Evolutionary conservation across 108 stramenopile species (phyloP).

Genomic region (Epithemia pelagica): DNA sequence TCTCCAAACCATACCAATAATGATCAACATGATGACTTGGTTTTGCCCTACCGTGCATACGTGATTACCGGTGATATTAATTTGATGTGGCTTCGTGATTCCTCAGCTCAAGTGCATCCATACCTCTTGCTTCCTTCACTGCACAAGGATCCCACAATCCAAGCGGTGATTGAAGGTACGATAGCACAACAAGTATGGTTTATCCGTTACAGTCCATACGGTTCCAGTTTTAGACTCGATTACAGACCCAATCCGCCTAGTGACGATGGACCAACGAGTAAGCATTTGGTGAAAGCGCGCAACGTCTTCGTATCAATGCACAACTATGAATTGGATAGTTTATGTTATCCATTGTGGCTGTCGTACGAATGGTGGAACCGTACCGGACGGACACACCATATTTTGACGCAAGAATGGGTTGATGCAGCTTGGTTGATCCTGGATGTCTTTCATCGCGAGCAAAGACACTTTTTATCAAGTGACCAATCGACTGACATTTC

Average conservation of each 20-base stretch:
- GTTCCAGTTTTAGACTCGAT: slow-evolving; percentile 42
- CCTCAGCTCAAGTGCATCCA: slow-evolving; percentile 62
- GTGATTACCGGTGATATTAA: slow-evolving; percentile 77
- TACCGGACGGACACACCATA: background rate
- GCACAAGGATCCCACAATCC: slow-evolving; percentile 31
- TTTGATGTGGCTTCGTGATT: slow-evolving; percentile 72
- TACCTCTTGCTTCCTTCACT: slow-evolving; percentile 34
- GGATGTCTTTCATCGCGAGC: too few species aligned
- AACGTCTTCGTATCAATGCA: slow-evolving; percentile 46
- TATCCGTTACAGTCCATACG: slow-evolving; percentile 65
- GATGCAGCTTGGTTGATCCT: slow-evolving; percentile 42
- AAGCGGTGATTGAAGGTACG: slow-evolving; percentile 44
- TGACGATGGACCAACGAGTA: too few species aligned
- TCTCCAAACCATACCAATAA: too few species aligned
- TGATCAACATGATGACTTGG: too few species aligned
- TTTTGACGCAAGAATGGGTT: slow-evolving; percentile 19
- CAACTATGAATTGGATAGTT: slow-evolving; percentile 62
- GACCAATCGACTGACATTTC: too few species aligned
- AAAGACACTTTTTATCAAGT: too few species aligned
- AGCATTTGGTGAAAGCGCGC: too few species aligned
- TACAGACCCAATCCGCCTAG: too few species aligned
- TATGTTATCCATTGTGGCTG: slow-evolving; percentile 45
- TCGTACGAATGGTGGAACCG: slow-evolving; percentile 27
- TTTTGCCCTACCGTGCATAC: too few species aligned
- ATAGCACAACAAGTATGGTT: slow-evolving; percentile 46